Evolutionary conservation across 805 yeast species (phyloP).

Genomic region (Candida maesae): DNA sequence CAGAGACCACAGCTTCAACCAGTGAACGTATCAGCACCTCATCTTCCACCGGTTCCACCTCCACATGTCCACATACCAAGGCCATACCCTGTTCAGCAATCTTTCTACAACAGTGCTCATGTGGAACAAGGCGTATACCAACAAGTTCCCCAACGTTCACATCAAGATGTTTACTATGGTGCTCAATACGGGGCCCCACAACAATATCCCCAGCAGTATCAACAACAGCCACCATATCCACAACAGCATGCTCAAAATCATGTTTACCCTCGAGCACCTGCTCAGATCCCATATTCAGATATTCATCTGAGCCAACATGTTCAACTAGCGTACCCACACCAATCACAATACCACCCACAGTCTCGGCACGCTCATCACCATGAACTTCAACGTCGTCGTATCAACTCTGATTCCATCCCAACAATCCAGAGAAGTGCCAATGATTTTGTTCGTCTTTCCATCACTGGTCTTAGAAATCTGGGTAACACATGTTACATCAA

Average conservation of each 20-base stretch:
- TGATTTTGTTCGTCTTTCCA: slow-evolving; percentile 39
- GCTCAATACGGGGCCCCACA: too few species aligned
- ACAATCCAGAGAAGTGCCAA: slow-evolving; percentile 35
- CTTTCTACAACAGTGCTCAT: slow-evolving; percentile 9
- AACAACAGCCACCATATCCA: background rate
- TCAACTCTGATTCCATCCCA: slow-evolving; percentile 28
- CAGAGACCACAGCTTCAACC: background rate
- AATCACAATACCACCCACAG: too few species aligned
- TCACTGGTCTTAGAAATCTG: slow-evolving; percentile 62
- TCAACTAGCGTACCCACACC: too few species aligned
- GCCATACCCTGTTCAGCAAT: slow-evolving; percentile 14
- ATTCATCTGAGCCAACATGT: background rate
- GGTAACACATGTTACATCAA: slow-evolving; percentile 79
- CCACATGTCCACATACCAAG: slow-evolving; percentile 3
- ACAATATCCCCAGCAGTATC: background rate
- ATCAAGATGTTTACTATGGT: too few species aligned
- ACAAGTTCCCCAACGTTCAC: background rate
- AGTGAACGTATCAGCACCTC: background rate
- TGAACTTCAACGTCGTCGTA: slow-evolving; percentile 13
- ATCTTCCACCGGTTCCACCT: slow-evolving; percentile 12
- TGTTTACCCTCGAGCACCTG: slow-evolving; percentile 6
- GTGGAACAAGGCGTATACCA: background rate
- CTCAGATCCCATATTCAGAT: slow-evolving; percentile 1
- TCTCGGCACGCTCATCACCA: slow-evolving; percentile 7
- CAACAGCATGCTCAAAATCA: slow-evolving; percentile 4